A percentile compares a stretch with the other conserved stretches of the same genome.
Conservation (phyloP, 2,329 filamentous ascomycete species). For the Xylaria sp. region DNA sequence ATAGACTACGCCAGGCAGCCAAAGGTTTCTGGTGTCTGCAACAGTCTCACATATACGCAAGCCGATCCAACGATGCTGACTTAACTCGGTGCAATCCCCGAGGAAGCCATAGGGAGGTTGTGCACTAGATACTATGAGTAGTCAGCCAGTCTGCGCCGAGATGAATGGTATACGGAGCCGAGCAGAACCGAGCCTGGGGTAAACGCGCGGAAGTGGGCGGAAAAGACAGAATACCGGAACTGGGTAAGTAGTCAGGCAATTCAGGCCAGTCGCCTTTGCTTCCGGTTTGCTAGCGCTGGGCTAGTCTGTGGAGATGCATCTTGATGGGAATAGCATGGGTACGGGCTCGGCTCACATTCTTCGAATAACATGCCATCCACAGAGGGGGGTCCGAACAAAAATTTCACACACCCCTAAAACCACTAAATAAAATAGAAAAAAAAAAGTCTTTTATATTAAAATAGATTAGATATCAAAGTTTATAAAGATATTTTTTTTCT, state of each 20-base stretch:
- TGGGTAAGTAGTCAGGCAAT: not conserved
- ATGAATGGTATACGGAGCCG: too few species aligned
- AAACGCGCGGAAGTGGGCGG: conserved; percentile 15
- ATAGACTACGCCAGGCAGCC: too few species aligned
- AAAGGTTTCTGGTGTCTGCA: not conserved
- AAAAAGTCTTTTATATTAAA: too few species aligned
- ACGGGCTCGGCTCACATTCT: not conserved
- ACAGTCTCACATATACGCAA: not conserved
- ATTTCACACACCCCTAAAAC: too few species aligned
- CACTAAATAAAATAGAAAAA: too few species aligned
- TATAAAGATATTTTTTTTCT: too few species aligned
- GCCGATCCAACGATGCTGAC: not conserved
- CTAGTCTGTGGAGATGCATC: not conserved
- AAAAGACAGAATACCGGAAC: conserved; percentile 4
- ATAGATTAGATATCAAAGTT: too few species aligned
- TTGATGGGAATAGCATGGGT: not conserved
- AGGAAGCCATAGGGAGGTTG: not conserved
- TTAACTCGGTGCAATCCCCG: not conserved
- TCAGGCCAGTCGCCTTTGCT: not conserved
- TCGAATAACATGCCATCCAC: conserved; percentile 5
- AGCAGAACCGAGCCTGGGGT: conserved; percentile 3
- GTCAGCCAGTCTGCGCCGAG: not conserved
- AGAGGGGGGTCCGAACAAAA: too few species aligned
- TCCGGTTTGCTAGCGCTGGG: conserved; percentile 13
- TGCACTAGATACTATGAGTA: not conserved